Evolutionary conservation across 805 yeast genomes (phyloP), one percentile per base, ranked within the genome.

Genomic region (Saccharomycopsis microspora): DNA sequence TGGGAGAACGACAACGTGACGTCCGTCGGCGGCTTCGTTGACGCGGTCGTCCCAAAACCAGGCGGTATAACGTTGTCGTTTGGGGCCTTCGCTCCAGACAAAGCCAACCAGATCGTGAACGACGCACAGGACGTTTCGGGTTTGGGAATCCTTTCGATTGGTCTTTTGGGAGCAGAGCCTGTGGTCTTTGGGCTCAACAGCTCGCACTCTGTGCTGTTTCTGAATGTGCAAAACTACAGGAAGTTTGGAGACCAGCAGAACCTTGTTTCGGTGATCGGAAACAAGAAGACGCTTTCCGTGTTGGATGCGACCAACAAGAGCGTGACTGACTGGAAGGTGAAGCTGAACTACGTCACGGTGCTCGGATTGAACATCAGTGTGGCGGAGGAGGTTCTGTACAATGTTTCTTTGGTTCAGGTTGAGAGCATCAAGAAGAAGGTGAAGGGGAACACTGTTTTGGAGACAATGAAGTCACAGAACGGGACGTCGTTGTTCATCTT

Each of bases 401-500:
- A 57, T 11, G 68, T 61, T 27, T 55, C 54, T 33, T 44, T 66
- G 8, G 59, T 60, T 9, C 57, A 60, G 43, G 57, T 48, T 5
- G 41, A 54, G 39, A 42, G 53, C 38, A 42, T 47, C 28, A 35
- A 55, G 43, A 46, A 54, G 42, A 8, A 45, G 39, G 41, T 57
- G 11, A 46, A 61, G 52, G 61, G 63, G 41, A 19, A 52, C 27
- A 40, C 49, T 36, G 44, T 62, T 5, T 44, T 63, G 47, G 51
- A 57, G 7, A 50, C 62, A 29, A 50, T 53, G 32, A 54, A 41
- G 39, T 8, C 19, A 47, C 74, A 71, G 52, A 66, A 68, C 48
- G 75, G 75, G 29, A 63, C 70, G 1, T 67, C 74, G 2, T 49
- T 52, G n/a, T 69, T 59, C 49, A 58, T 61, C 19, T 39, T 69